Evolutionary conservation across 768 basidiomycete species (phyloP).

Genomic region (Agaricus blazei): DNA sequence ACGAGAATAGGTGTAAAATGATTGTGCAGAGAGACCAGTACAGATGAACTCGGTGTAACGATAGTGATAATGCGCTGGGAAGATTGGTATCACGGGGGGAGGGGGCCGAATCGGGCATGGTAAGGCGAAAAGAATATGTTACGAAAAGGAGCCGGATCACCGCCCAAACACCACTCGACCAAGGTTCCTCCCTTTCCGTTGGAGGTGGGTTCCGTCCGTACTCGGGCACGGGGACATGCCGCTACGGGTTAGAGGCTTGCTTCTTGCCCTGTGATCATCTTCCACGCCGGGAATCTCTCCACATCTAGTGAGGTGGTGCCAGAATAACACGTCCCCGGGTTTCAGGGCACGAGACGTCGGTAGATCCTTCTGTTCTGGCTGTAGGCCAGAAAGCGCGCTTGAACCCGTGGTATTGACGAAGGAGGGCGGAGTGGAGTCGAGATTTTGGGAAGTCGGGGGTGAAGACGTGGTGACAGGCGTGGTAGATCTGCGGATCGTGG

Average conservation of each 20-base stretch:
- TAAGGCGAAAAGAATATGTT: neutral
- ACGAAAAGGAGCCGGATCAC: slow-evolving; percentile 8
- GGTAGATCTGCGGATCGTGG: slow-evolving; percentile 6
- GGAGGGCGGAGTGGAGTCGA: slow-evolving; percentile 20
- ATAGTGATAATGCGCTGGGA: neutral
- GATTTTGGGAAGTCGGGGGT: slow-evolving; percentile 13
- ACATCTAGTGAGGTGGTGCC: slow-evolving; percentile 68
- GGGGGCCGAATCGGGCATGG: neutral
- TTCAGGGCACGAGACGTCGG: slow-evolving; percentile 36
- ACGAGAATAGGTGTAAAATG: neutral
- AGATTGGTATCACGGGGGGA: slow-evolving; percentile 1
- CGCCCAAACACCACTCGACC: slow-evolving; percentile 9
- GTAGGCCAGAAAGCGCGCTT: slow-evolving; percentile 14
- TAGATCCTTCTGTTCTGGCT: slow-evolving; percentile 34
- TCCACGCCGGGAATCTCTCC: slow-evolving; percentile 70
- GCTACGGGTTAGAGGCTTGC: neutral
- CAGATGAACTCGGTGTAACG: slow-evolving; percentile 4
- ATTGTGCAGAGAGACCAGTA: neutral
- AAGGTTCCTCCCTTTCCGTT: slow-evolving; percentile 4
- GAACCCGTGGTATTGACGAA: slow-evolving; percentile 19
- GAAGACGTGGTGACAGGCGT: slow-evolving; percentile 9
- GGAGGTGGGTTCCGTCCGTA: neutral
- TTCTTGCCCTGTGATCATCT: slow-evolving; percentile 56
- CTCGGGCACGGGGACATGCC: neutral
- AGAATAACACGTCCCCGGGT: slow-evolving; percentile 62